Evolutionary conservation across 306 rosid species (phyloP), one percentile per base, ranked within the genome.

Genomic region (Fragaria ananassa): DNA sequence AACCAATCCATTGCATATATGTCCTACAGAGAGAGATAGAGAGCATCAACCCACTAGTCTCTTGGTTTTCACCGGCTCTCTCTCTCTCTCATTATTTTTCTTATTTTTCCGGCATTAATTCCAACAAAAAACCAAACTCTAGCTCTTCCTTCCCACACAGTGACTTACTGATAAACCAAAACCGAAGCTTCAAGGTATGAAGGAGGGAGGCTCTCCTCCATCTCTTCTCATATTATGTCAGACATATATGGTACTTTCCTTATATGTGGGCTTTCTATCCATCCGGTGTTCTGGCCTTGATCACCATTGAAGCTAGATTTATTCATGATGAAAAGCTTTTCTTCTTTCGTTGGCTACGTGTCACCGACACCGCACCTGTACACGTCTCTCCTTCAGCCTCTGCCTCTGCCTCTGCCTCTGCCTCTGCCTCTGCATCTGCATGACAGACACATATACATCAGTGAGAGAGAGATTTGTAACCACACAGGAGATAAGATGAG

Each of bases 371-470:
- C 65, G 25, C 81, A 71, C 27, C 75, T 44, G 41, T 58, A 79
- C 85, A 49, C 71, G 49, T 65, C 8, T 65, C 8, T 62, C n/a
- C n/a, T 31, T 15, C 68, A 13, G 68, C 45, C 4, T 15, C 42
- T 53, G 25, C n/a, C 17, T 41, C 70, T 82, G 3, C 61, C 2
- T 19, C 67, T 61, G 19, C 68, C 1, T 8, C 25, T 53, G 25
- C 29, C 25, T 19, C 66, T 60, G 19, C 67, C 0, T 15, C 72
- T 86, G 86, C 93, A 83, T 81, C 72, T 86, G 86, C 93, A 83
- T 81, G 87, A 75, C 66, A 71, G 35, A 35, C 6, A 18, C 25
- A 29, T 2, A 60, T 23, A 23, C 11, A 57, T 25, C 3, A 54
- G n/a, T 37, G 34, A 41, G 25, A 54, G n/a, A 21, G 21, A 25